A percentile compares a stretch with the other conserved stretches of the same genome.
These are phyloP conservation scores for Plasmodium sp. DNA, from an alignment of 169 alveolate genomes.

Conservation along the genomic window DNA sequence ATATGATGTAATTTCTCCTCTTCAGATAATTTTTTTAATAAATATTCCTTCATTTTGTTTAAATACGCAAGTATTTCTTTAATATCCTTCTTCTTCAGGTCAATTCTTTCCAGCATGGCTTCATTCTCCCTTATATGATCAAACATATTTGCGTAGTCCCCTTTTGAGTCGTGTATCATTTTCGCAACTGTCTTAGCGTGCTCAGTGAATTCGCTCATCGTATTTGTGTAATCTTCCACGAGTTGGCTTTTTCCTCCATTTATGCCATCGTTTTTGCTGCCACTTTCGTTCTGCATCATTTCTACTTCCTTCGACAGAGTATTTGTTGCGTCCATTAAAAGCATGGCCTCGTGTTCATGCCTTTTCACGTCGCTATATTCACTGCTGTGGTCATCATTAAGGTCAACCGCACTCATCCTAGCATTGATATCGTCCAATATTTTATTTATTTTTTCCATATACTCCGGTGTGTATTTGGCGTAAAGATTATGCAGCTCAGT, in stretches of 20 bases:
- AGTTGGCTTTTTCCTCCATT: neutral
- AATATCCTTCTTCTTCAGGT: neutral
- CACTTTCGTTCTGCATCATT: neutral
- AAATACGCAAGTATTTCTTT: neutral
- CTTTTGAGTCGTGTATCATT: neutral
- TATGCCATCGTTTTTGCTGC: neutral
- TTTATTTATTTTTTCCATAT: conserved; percentile 1
- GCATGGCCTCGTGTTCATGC: neutral
- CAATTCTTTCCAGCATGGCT: neutral
- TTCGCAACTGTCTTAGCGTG: neutral
- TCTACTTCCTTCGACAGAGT: neutral
- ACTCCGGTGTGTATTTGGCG: neutral
- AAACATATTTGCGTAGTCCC: neutral
- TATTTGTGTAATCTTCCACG: neutral
- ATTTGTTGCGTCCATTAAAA: neutral
- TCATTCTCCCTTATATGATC: neutral
- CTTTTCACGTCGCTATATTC: neutral
- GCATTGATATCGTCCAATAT: neutral
- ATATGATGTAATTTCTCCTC: neutral
- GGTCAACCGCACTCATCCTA: neutral
- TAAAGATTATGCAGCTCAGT: neutral
- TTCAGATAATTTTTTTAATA: neutral
- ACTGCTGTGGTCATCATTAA: neutral
- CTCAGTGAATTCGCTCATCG: neutral
- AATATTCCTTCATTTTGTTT: neutral